Evolutionary conservation across 352 stramenopile species (phyloP).

Genomic region (Pythium insidiosum): DNA sequence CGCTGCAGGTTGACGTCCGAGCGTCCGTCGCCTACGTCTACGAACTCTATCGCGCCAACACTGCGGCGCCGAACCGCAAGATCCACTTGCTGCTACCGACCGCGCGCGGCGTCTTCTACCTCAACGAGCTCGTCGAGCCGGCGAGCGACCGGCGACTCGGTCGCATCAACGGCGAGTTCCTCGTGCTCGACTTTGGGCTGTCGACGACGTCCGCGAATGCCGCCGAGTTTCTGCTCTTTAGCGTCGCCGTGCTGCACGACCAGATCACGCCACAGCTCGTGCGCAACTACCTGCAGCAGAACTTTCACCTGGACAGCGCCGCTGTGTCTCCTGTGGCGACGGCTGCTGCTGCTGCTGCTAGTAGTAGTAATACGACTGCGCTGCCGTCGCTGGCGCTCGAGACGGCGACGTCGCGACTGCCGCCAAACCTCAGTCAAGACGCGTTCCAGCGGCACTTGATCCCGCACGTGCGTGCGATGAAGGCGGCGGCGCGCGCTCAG

Average conservation of each 20-base stretch:
- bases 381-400: conserved; percentile 18
- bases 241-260: conserved; percentile 49
- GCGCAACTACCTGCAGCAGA: conserved; percentile 60
- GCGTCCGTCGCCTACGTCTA: conserved; percentile 60
- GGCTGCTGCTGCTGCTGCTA: too few relatives aligned
- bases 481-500: conserved; percentile 29
- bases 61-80: conserved; percentile 41
- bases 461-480: conserved; percentile 45
- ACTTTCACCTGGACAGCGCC: conserved; percentile 43
- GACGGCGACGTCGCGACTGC: conserved; percentile 20
- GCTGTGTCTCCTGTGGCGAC: conserved; percentile 10
- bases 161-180: conserved; percentile 53
- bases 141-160: conserved; percentile 56
- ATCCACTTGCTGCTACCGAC: conserved; percentile 67
- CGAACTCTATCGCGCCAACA: conserved; percentile 63
- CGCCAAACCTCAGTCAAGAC: conserved; percentile 35
- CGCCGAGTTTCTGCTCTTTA: conserved; percentile 59
- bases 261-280: conserved; percentile 51
- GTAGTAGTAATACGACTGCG: too few relatives aligned
- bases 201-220: conserved; percentile 5
- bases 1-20: conserved; percentile 45
- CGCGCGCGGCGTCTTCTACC: conserved; percentile 51
- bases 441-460: conserved; percentile 45
- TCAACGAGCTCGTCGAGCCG: conserved; percentile 51
- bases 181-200: conserved; percentile 65